phyloP scores from a whole-genome alignment of 371 early-diverging fungal genomes.

The Syncephalastrum contaminatum region DNA sequence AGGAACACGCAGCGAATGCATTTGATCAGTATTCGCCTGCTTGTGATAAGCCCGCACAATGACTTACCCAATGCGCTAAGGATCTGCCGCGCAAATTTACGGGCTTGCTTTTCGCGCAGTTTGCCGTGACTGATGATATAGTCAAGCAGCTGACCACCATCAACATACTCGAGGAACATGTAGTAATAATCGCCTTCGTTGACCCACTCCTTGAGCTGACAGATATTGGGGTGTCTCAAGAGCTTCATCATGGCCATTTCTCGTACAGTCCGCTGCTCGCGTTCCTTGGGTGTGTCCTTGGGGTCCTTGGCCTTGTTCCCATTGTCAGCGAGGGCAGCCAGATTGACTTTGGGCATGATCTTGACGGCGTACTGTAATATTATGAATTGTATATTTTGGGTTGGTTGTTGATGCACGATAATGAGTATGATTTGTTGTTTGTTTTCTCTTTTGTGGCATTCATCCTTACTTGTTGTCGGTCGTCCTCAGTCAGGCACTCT shows the following conservation, averaged over 20 bases:
- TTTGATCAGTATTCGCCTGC: neutral
- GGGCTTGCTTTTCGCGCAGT: slow-evolving; percentile 71
- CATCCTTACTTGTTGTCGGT: slow-evolving; percentile 34
- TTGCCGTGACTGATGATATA: slow-evolving; percentile 71
- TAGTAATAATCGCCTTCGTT: slow-evolving; percentile 76
- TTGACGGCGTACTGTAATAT: slow-evolving; percentile 44
- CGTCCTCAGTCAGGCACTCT: slow-evolving; percentile 41
- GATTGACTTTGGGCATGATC: slow-evolving; percentile 49
- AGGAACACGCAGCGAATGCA: neutral
- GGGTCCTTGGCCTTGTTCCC: slow-evolving; percentile 31
- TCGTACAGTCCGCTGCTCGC: slow-evolving; percentile 75
- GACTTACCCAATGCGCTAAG: slow-evolving; percentile 68
- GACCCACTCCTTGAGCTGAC: slow-evolving; percentile 72
- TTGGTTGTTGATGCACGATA: neutral
- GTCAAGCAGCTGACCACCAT: slow-evolving; percentile 77
- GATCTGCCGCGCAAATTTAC: slow-evolving; percentile 76
- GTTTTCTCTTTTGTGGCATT: neutral
- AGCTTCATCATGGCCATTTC: slow-evolving; percentile 80
- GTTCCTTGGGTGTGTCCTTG: slow-evolving; percentile 52
- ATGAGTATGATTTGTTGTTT: neutral
- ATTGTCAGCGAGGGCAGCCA: slow-evolving; percentile 11
- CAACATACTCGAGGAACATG: slow-evolving; percentile 83
- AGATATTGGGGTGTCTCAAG: slow-evolving; percentile 77
- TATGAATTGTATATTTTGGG: too few relatives aligned
- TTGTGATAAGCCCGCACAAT: too few relatives aligned